Base-by-base conservation (phyloP, 176 grass and related monocot species). In the Ananas comosus region DNA sequence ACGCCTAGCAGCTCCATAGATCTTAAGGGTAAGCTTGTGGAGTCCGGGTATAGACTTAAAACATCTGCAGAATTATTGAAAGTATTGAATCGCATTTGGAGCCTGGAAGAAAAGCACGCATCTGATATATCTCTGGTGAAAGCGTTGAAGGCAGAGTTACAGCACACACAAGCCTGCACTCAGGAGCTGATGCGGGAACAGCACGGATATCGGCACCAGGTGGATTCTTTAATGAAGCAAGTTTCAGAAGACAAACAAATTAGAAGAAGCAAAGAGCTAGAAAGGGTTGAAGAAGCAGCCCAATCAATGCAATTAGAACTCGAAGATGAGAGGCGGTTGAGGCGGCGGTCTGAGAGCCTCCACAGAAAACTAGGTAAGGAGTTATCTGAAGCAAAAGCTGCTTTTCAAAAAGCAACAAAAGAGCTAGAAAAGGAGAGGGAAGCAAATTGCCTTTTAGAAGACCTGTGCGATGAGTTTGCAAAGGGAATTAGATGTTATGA, bases 51-150 rank as follows among this genome's bases (percentile, higher is more conserved):
- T 80, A 80, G 72, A 48, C 83, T 91, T 23, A 99, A 91, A 86
- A 93, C 85, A 57, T 99, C 95, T 75, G 94, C 89, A 2, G 95
- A 99, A 49, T 70, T 99, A 70, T 68, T 99, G 75, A 99, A 93
- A 88, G 90, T 94, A 81, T 72, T 99, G 65, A 99, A 99, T 86
- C 87, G 87, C 29, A 99, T 99, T 72, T 99, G 95, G 95, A 92
- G 80, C 57, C 81, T 99, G 69, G 95, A 99, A 86, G 95, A 94
- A 84, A 89, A 99, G 69, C 90, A 99, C n/a, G 82, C 78, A 16
- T 86, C 78, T 71, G 83, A 87, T 80, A 66, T 80, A 49, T 88
- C 80, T 51, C 59, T 82, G 50, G 74, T 99, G 21, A 93, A 94
- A 80, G 87, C 76, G 19, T 63, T 99, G 42, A 99, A 82, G 75